A percentile compares a stretch with the other conserved stretches of the same genome.
These are phyloP conservation scores for Triticum turgidum DNA, from an alignment of 176 grass and related monocot genomes.

Conservation along the genomic window DNA sequence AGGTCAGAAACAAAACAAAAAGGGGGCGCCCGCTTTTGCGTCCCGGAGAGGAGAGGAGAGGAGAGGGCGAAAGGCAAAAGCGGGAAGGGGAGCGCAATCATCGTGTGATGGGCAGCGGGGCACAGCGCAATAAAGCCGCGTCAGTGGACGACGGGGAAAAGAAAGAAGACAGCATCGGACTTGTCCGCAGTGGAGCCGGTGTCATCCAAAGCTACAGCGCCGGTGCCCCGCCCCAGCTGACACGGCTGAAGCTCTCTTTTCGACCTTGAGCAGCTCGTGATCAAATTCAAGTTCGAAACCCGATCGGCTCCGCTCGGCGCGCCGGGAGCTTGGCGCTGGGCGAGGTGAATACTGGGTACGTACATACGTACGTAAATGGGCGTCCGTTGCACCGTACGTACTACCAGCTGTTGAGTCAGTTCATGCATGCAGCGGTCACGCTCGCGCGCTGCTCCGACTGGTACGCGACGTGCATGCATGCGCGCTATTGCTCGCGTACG, in stretches of 20 bases:
- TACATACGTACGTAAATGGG: too few species aligned
- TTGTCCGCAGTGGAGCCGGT: slow-evolving; percentile 1
- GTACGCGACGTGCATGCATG: background rate
- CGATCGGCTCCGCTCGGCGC: too few species aligned
- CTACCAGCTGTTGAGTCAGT: too few species aligned
- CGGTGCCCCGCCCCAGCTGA: background rate
- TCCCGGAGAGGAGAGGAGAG: background rate
- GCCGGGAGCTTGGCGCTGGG: too few species aligned
- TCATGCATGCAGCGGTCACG: background rate
- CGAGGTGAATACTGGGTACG: too few species aligned
- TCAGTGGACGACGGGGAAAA: background rate
- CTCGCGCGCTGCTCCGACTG: background rate
- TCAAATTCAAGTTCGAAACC: too few species aligned
- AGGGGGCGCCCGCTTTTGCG: background rate
- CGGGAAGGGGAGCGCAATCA: slow-evolving; percentile 1
- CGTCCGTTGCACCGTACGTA: too few species aligned
- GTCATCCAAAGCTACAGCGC: background rate
- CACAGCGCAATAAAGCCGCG: slow-evolving; percentile 7
- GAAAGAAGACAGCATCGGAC: background rate
- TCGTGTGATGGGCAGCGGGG: slow-evolving; percentile 29
- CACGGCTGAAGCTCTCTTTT: background rate
- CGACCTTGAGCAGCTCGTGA: too few species aligned
- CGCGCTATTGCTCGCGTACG: background rate
- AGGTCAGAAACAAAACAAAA: background rate
- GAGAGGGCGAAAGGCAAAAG: background rate